These are phyloP conservation scores for Biancaea sappan DNA, from an alignment of 306 rosid genomes.

Conservation along the genomic window DNA sequence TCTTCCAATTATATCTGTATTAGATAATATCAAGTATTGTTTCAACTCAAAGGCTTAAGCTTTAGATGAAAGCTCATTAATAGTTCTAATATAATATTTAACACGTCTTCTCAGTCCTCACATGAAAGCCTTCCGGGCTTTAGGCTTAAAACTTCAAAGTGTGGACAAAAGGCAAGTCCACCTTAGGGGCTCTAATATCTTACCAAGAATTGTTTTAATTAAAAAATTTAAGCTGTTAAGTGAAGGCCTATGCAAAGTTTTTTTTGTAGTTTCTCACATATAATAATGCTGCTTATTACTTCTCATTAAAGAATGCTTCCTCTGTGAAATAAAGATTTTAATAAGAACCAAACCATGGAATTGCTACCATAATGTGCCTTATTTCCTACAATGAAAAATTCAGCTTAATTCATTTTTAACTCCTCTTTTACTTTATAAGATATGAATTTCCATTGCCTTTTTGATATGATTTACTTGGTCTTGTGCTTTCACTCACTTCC, in stretches of 20 bases:
- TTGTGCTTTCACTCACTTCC: conserved; percentile 2
- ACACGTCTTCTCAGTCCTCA: neutral
- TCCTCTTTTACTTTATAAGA: neutral
- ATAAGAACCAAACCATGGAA: neutral
- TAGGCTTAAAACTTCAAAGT: neutral
- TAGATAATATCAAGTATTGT: neutral
- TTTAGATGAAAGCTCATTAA: neutral
- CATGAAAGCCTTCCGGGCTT: neutral
- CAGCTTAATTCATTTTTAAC: neutral
- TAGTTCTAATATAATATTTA: neutral
- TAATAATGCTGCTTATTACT: neutral
- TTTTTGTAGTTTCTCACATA: neutral
- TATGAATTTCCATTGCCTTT: neutral
- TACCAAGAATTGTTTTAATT: neutral
- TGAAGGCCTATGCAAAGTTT: neutral
- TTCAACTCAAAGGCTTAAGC: neutral
- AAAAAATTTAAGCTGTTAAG: neutral
- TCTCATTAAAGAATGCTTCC: neutral
- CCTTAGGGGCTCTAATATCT: neutral
- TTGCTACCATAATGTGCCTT: conserved; percentile 2
- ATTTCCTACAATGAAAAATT: neutral
- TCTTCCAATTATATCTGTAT: neutral
- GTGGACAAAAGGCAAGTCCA: neutral
- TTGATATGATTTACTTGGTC: neutral
- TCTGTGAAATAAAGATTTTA: neutral